Conservation (phyloP, 495 filamentous ascomycete species). For the Penicillium pancosmium region DNA sequence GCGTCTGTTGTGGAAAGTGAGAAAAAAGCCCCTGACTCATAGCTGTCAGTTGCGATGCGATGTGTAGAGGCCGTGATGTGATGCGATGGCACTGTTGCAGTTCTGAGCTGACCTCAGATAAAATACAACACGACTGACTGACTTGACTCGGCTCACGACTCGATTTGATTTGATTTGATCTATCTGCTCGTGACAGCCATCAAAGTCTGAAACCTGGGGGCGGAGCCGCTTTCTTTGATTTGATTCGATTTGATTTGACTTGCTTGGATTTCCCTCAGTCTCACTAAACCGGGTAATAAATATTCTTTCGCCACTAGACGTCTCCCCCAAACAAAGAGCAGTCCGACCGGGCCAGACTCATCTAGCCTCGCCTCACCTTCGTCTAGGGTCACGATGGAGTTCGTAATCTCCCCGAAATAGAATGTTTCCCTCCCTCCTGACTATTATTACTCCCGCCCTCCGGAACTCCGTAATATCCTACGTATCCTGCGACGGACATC, state of each 20-base stretch:
- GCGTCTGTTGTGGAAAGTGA: not conserved
- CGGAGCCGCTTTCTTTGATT: too few relatives aligned
- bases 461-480: not conserved
- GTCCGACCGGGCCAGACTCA: not conserved
- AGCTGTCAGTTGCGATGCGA: not conserved
- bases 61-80: not conserved
- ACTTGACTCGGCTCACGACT: not conserved
- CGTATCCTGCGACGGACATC: not conserved
- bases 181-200: not conserved
- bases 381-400: not conserved
- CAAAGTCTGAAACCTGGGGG: not conserved
- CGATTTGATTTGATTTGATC: not conserved
- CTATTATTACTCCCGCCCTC: not conserved
- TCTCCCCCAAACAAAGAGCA: not conserved
- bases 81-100: not conserved
- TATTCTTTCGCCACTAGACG: not conserved
- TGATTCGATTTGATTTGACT: too few relatives aligned
- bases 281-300: too few relatives aligned
- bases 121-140: not conserved
- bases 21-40: conserved; percentile 17
- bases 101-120: not conserved
- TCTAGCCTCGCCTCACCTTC: not conserved
- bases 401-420: not conserved
- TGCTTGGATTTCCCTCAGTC: too few relatives aligned
- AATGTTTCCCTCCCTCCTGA: not conserved